A percentile compares a stretch with the other conserved stretches of the same genome.
phyloP scores from a whole-genome alignment of 2,329 filamentous ascomycete species.

The Penicillium sp. region DNA sequence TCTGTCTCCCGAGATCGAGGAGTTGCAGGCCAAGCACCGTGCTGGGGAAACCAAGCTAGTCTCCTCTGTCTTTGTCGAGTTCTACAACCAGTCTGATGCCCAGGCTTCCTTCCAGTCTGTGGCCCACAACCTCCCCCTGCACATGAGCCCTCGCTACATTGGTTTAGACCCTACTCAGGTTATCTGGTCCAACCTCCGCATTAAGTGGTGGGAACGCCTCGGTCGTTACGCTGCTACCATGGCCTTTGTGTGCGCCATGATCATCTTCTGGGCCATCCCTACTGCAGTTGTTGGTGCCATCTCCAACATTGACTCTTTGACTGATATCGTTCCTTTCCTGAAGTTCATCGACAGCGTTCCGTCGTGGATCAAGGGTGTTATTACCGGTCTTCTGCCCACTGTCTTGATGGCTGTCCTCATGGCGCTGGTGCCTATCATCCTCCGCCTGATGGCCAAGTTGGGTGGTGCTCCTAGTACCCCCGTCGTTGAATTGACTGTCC shows the following conservation, averaged over 20 bases:
- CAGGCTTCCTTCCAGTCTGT: slow-evolving; percentile 84
- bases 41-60: slow-evolving; percentile 63
- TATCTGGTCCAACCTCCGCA: slow-evolving; percentile 79
- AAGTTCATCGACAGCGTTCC: slow-evolving; percentile 73
- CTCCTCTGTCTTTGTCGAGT: slow-evolving; percentile 87
- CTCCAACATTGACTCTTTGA: slow-evolving; percentile 75
- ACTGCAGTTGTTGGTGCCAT: slow-evolving; percentile 79
- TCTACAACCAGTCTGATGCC: slow-evolving; percentile 75
- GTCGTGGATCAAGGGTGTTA: slow-evolving; percentile 67
- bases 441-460: slow-evolving; percentile 72
- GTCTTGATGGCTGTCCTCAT: slow-evolving; percentile 78
- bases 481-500: slow-evolving; percentile 80
- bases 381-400: slow-evolving; percentile 80
- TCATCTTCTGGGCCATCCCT: slow-evolving; percentile 82
- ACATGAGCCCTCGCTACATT: slow-evolving; percentile 82
- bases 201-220: slow-evolving; percentile 83
- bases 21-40: slow-evolving; percentile 65
- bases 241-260: slow-evolving; percentile 69
- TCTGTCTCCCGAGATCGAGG: slow-evolving; percentile 68
- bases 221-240: slow-evolving; percentile 67
- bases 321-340: slow-evolving; percentile 63
- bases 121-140: slow-evolving; percentile 79
- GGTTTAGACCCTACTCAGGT: slow-evolving; percentile 78
- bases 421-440: slow-evolving; percentile 77
- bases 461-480: slow-evolving; percentile 77